Percentiles rank a stretch among this genome's conserved stretches.
Conservation (phyloP, 805 yeast genomes). For the Candida wancherniae region DNA sequence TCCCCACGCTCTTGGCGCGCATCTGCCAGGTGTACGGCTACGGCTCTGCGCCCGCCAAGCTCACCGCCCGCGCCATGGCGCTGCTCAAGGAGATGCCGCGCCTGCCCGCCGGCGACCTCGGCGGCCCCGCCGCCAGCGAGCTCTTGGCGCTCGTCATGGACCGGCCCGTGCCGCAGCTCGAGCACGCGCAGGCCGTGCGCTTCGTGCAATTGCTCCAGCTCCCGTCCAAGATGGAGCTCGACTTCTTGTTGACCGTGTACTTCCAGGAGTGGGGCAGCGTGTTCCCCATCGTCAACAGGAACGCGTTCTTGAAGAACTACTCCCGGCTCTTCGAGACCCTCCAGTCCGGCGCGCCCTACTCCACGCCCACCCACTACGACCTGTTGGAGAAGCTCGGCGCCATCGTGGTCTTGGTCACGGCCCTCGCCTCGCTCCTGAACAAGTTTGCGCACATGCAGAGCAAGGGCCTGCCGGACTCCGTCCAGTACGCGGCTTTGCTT, state of each 20-base stretch:
- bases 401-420: conserved; percentile 41
- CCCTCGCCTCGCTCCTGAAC: conserved; percentile 45
- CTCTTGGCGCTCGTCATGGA: conserved; percentile 25
- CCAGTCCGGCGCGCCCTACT: conserved; percentile 30
- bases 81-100: conserved; percentile 41
- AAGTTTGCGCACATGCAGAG: conserved; percentile 24
- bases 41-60: conserved; percentile 62
- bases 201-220: conserved; percentile 36
- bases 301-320: conserved; percentile 62
- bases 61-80: conserved; percentile 69
- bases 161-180: conserved; percentile 24
- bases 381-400: conserved; percentile 55
- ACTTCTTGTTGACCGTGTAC: conserved; percentile 60
- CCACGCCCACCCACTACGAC: conserved; percentile 18
- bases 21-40: conserved; percentile 69
- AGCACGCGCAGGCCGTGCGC: conserved; percentile 36
- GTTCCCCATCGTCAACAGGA: conserved; percentile 66
- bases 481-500: conserved; percentile 20
- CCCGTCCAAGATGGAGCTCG: conserved; percentile 55
- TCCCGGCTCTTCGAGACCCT: conserved; percentile 41
- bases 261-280: conserved; percentile 75
- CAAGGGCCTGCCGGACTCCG: conserved; percentile 2
- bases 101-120: conserved; percentile 8
- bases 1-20: conserved; percentile 66
- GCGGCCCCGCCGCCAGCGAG: conserved; percentile 6